Percentiles rank a stretch among this genome's conserved stretches.
Conservation (phyloP, 1,139 yeast genomes). For the Yamadazyma aaseri region DNA sequence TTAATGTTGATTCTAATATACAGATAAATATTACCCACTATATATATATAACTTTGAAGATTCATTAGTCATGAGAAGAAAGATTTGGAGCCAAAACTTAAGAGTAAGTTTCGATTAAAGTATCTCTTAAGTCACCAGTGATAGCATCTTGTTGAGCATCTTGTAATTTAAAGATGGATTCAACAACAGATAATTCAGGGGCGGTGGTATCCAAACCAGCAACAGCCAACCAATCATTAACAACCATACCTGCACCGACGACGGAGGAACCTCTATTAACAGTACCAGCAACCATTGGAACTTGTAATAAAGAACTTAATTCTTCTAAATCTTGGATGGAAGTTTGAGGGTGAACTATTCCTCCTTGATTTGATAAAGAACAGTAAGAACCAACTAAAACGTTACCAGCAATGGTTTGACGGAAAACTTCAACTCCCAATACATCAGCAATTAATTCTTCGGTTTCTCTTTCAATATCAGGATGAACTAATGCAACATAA, state of each 20-base stretch:
- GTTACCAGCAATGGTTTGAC: slow-evolving; percentile 98
- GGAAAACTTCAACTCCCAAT: slow-evolving; percentile 98
- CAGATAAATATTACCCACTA: not conserved
- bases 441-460: slow-evolving; percentile 98
- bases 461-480: slow-evolving; percentile 98
- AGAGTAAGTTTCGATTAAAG: slow-evolving; percentile 83
- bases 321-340: slow-evolving; percentile 98
- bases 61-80: slow-evolving; percentile 9
- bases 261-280: slow-evolving; percentile 97
- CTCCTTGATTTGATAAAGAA: slow-evolving; percentile 94
- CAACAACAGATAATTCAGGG: slow-evolving; percentile 95
- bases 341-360: slow-evolving; percentile 96
- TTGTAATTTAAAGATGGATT: slow-evolving; percentile 89
- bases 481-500: slow-evolving; percentile 97
- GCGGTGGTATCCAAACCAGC: slow-evolving; percentile 98
- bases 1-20: not conserved
- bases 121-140: slow-evolving; percentile 82
- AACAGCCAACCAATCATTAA: slow-evolving; percentile 97
- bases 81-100: slow-evolving; percentile 13
- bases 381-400: slow-evolving; percentile 97
- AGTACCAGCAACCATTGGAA: slow-evolving; percentile 98
- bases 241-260: slow-evolving; percentile 98
- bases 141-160: slow-evolving; percentile 87
- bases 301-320: slow-evolving; percentile 89
- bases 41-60: not conserved